Evolutionary conservation across 2,329 filamentous ascomycete species (phyloP).

Genomic region (Aureobasidium vineae): DNA sequence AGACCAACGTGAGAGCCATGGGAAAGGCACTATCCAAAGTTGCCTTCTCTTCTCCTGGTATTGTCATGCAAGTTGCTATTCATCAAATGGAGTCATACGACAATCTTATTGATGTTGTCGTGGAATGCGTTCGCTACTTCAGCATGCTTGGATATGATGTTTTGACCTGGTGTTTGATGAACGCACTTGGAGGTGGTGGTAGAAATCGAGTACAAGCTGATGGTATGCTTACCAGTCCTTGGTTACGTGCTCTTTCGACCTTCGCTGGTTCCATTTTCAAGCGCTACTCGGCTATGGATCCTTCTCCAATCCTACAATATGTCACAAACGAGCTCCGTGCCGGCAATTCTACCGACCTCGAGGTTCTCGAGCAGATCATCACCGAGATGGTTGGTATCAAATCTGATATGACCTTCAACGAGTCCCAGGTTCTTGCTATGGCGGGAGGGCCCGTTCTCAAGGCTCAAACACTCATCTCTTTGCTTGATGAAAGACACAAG

Average conservation of each 20-base stretch:
- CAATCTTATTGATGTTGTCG: slow-evolving; percentile 91
- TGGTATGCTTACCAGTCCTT: slow-evolving; percentile 78
- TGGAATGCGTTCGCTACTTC: slow-evolving; percentile 92
- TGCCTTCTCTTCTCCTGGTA: slow-evolving; percentile 84
- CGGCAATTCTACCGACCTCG: slow-evolving; percentile 85
- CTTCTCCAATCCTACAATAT: slow-evolving; percentile 83
- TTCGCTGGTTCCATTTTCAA: slow-evolving; percentile 91
- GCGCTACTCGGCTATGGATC: slow-evolving; percentile 78
- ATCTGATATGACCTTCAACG: slow-evolving; percentile 81
- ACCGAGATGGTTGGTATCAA: slow-evolving; percentile 92
- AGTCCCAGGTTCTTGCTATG: slow-evolving; percentile 82
- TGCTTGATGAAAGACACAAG: slow-evolving; percentile 79
- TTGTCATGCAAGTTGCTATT: slow-evolving; percentile 86
- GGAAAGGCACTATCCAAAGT: slow-evolving; percentile 86
- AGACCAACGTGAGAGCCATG: slow-evolving; percentile 82
- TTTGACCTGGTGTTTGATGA: slow-evolving; percentile 87
- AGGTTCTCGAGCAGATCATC: slow-evolving; percentile 87
- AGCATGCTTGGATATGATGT: slow-evolving; percentile 91
- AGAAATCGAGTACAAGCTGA: slow-evolving; percentile 61
- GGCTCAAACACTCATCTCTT: slow-evolving; percentile 72
- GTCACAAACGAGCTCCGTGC: slow-evolving; percentile 78
- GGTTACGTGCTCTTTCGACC: slow-evolving; percentile 85
- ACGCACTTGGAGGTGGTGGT: slow-evolving; percentile 59
- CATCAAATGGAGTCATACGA: slow-evolving; percentile 91
- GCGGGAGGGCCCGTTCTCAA: slow-evolving; percentile 79